Percentiles rank a stretch among this genome's conserved stretches.
phyloP scores from a whole-genome alignment of 2,329 filamentous ascomycete genomes.

The Blumeria hordei region DNA sequence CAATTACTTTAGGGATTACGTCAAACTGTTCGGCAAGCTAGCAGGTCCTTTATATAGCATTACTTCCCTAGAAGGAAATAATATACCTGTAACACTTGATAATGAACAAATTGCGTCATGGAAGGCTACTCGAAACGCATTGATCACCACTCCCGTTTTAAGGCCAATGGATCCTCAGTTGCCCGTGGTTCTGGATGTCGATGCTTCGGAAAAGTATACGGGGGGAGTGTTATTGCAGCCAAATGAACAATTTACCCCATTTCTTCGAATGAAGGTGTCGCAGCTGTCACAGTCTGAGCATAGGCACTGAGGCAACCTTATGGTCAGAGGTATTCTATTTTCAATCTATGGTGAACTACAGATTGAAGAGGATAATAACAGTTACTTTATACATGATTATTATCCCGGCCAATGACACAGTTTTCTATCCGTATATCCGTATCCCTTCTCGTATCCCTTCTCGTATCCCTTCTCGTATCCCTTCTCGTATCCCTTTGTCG shows the following conservation, averaged over 20 bases:
- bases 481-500: too few relatives aligned
- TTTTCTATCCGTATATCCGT: too few relatives aligned
- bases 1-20: background rate
- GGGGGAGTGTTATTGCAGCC: background rate
- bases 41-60: background rate
- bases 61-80: background rate
- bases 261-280: background rate
- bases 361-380: too few relatives aligned
- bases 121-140: background rate
- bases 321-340: too few relatives aligned
- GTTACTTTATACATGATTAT: too few relatives aligned
- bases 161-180: background rate
- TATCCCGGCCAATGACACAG: too few relatives aligned
- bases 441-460: too few relatives aligned
- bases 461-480: too few relatives aligned
- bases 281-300: too few relatives aligned
- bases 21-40: background rate
- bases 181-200: background rate
- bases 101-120: background rate
- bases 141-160: background rate
- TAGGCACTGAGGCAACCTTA: too few relatives aligned
- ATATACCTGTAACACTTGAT: background rate
- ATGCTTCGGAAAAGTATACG: background rate
- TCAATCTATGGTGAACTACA: too few relatives aligned
- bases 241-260: background rate